A percentile compares a stretch with the other conserved stretches of the same genome.
phyloP scores from a whole-genome alignment of 495 filamentous ascomycete genomes.

The Umbilicaria muhlenbergii region DNA sequence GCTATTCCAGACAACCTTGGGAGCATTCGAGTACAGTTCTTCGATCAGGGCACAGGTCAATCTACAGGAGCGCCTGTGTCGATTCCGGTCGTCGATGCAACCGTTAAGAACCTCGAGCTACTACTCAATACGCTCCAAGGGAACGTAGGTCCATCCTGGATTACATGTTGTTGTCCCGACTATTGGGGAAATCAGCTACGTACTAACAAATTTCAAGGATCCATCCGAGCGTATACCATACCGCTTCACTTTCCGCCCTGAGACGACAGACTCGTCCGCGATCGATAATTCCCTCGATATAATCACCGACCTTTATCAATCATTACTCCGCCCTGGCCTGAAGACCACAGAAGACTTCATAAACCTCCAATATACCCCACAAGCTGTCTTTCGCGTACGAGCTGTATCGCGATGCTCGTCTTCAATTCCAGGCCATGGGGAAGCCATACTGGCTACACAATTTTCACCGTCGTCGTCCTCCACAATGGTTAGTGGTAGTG shows the following conservation, averaged over 20 bases:
- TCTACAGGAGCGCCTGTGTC: conserved; percentile 54
- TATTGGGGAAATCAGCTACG: neutral
- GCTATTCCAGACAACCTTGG: conserved; percentile 56
- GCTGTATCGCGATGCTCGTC: conserved; percentile 82
- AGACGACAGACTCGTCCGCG: conserved; percentile 29
- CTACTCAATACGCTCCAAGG: conserved; percentile 80
- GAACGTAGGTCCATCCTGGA: conserved; percentile 40
- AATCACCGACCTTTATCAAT: conserved; percentile 60
- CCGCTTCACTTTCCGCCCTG: conserved; percentile 58
- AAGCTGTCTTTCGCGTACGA: conserved; percentile 88
- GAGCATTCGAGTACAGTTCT: conserved; percentile 71
- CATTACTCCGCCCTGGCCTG: conserved; percentile 43
- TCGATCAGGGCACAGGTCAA: conserved; percentile 65
- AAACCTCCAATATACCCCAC: conserved; percentile 69
- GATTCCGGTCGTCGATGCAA: conserved; percentile 73
- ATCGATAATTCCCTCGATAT: conserved; percentile 40
- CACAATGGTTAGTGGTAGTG: conserved; percentile 74
- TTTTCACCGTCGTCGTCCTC: conserved; percentile 76
- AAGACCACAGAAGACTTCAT: conserved; percentile 59
- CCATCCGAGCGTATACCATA: conserved; percentile 73
- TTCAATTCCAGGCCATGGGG: conserved; percentile 78
- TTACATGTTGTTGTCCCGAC: conserved; percentile 7
- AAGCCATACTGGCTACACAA: conserved; percentile 74
- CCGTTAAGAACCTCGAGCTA: conserved; percentile 75
- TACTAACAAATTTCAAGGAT: conserved; percentile 29